Evolutionary conservation across 2,329 filamentous ascomycete species (phyloP).

Genomic region (Cadophora sp.): DNA sequence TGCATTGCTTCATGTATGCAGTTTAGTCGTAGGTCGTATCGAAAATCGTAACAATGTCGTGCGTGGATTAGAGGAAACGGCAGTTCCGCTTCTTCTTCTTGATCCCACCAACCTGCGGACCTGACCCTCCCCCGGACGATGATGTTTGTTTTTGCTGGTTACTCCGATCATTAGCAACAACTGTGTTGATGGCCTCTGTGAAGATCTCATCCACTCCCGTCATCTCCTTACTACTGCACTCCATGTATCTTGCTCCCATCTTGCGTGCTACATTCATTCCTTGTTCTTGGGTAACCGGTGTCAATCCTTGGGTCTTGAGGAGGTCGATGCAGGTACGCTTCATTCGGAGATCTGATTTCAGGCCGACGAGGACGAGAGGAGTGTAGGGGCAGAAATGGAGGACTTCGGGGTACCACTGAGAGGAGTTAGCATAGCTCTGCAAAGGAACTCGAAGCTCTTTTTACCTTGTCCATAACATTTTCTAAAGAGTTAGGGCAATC

Average conservation of each 20-base stretch:
- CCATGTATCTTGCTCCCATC: constrained; percentile 96
- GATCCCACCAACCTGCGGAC: constrained; percentile 50
- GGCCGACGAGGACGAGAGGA: constrained; percentile 90
- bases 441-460: constrained; percentile 36
- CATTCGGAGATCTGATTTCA: constrained; percentile 95
- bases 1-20: constrained; percentile 41
- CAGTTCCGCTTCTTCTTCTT: constrained; percentile 89
- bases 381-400: constrained; percentile 99
- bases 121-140: constrained; percentile 26
- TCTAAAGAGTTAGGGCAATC: constrained; percentile 98
- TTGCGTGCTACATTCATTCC: constrained; percentile 86
- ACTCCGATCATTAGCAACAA: constrained; percentile 80
- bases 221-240: constrained; percentile 99
- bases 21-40: constrained; percentile 42
- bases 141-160: constrained; percentile 48
- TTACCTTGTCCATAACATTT: constrained; percentile 98
- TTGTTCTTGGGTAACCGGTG: constrained; percentile 91
- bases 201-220: constrained; percentile 96
- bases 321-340: constrained; percentile 98
- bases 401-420: constrained; percentile 97
- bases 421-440: constrained; percentile 14
- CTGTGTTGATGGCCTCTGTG: constrained; percentile 86
- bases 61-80: constrained; percentile 67
- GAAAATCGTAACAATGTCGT: constrained; percentile 41
- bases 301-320: constrained; percentile 96